These are phyloP conservation scores for Maudiozyma bulderi DNA, from an alignment of 805 yeast species.

Conservation along the genomic window DNA sequence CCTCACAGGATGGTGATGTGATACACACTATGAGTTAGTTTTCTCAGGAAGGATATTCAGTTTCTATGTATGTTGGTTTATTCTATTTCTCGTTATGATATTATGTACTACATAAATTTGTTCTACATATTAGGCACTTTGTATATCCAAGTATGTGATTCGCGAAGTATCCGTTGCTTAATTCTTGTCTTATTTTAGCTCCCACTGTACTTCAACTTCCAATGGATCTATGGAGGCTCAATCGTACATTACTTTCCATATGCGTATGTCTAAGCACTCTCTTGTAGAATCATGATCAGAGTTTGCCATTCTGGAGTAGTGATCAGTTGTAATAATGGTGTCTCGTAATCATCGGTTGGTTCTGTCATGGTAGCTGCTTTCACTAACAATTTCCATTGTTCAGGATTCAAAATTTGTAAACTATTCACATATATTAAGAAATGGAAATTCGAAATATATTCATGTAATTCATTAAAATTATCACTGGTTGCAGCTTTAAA, in stretches of 20 bases:
- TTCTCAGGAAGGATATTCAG: no score
- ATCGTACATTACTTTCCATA: neutral
- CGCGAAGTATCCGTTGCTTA: no score
- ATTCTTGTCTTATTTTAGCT: no score
- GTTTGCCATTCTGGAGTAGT: conserved; percentile 75
- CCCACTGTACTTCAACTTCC: no score
- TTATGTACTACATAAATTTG: no score
- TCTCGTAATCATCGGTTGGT: conserved; percentile 34
- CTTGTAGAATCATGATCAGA: conserved; percentile 44
- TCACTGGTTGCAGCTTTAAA: conserved; percentile 19
- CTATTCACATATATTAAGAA: conserved; percentile 49
- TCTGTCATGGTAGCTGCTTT: conserved; percentile 34
- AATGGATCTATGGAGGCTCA: no score
- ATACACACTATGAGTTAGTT: no score
- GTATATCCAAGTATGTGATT: no score
- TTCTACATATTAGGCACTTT: no score
- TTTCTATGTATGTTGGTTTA: no score
- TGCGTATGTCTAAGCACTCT: conserved; percentile 11
- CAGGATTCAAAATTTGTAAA: conserved; percentile 45
- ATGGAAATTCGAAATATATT: conserved; percentile 62
- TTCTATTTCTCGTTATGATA: no score
- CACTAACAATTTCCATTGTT: conserved; percentile 44
- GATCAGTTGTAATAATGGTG: conserved; percentile 37
- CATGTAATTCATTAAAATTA: conserved; percentile 28
- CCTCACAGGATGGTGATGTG: no score